These are phyloP conservation scores for Avena sativa DNA, from an alignment of 176 grass and related monocot species.

Conservation along the genomic window DNA sequence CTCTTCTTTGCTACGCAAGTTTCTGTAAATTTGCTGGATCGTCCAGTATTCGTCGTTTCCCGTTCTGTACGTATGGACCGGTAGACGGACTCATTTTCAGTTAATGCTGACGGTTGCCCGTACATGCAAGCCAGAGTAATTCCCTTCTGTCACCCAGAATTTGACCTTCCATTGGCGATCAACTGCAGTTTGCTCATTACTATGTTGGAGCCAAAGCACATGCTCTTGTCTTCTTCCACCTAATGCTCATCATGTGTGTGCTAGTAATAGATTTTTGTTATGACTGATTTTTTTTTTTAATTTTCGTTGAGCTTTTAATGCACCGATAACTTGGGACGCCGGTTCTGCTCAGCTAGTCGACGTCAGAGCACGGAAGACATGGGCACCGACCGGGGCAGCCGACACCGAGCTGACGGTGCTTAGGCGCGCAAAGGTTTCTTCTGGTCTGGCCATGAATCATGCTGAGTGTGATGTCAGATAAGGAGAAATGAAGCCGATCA, in stretches of 20 bases:
- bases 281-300: background rate
- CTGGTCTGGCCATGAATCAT: slow-evolving; percentile 17
- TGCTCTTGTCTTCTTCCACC: slow-evolving; percentile 19
- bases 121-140: background rate
- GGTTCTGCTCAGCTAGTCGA: background rate
- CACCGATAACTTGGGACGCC: slow-evolving; percentile 12
- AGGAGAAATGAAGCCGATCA: background rate
- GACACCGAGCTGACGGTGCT: background rate
- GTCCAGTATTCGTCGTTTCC: background rate
- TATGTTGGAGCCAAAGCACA: background rate
- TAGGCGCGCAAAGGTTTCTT: background rate
- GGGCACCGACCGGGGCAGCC: background rate
- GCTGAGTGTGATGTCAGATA: background rate
- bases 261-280: background rate
- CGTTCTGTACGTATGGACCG: background rate
- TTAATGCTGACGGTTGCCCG: slow-evolving; percentile 5
- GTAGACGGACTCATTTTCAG: background rate
- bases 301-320: background rate
- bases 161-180: slow-evolving; percentile 25
- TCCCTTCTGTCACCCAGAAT: background rate
- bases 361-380: background rate
- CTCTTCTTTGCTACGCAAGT: no score
- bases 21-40: background rate
- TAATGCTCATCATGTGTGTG: background rate
- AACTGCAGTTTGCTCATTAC: slow-evolving; percentile 32